Base-by-base conservation (phyloP, 495 filamentous ascomycete genomes). In the Hypoxylon lienhwacheense region DNA sequence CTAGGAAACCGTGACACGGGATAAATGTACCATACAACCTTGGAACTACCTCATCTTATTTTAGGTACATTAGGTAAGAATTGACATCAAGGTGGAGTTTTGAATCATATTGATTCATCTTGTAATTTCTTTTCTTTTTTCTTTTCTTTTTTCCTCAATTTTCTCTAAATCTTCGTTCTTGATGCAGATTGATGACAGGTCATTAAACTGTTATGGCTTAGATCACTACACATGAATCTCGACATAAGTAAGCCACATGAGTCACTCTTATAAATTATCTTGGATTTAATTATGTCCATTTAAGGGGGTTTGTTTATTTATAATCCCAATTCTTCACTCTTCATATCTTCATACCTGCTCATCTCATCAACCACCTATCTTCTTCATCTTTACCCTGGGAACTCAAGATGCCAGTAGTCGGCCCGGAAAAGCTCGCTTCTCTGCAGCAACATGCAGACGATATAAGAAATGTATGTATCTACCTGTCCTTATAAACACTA, bases 361-460 rank as follows among this genome's bases (percentile, higher is more conserved):
- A 21, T 21, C 3, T 24, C 19, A 1, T n/a, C 7, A 40, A 35
- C 16, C 31, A 19, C 25, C 11, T 21, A 31, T n/a, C 19, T 17
- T 16, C 28, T 34, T 17, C 28, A 31, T 31, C 31, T 7, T 19
- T 17, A 14, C 12, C 40, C 17, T 24, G 20, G 12, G n/a, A n/a
- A 37, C 28, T 43, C 70, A 83, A 73, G 40, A 96, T 96, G 91
- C 91, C 91, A 53, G 84, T 96, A 42, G 88, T 96, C 46, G 87
- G 77, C 47, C 83, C 90, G 47, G 88, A 95, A 52, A 89, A 95
- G 74, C 80, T 96, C 44, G 86, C 91, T 59, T 79, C 80, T 69
- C 81, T 96, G 53, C 91, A 96, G 76, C 82, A 81, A 68, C 86
- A 89, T 61, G 81, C 89, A 40, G 85, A 93, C 50, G 86, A 86